These are phyloP conservation scores for Geosmithia flava DNA, from an alignment of 2,329 filamentous ascomycete species.

Conservation along the genomic window DNA sequence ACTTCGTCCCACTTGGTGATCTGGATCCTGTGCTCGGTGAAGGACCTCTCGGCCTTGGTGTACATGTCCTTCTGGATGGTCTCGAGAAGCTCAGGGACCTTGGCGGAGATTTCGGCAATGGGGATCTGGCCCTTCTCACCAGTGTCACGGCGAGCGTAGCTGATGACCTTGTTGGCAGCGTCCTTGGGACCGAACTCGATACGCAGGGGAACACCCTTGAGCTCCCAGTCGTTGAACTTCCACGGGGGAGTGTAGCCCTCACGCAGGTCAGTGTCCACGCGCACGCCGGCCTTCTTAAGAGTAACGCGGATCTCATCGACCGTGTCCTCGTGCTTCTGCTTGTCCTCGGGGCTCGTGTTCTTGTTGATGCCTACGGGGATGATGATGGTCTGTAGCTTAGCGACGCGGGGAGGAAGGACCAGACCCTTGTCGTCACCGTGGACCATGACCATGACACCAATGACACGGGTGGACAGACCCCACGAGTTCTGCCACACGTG, in stretches of 20 bases:
- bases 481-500: slow-evolving; percentile 98
- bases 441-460: slow-evolving; percentile 98
- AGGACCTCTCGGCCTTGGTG: slow-evolving; percentile 63
- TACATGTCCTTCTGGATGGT: slow-evolving; percentile 80
- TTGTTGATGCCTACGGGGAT: slow-evolving; percentile 90
- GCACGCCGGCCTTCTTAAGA: slow-evolving; percentile 62
- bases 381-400: slow-evolving; percentile 74
- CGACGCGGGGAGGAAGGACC: slow-evolving; percentile 81
- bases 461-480: slow-evolving; percentile 93
- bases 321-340: slow-evolving; percentile 62
- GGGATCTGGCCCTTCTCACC: slow-evolving; percentile 72
- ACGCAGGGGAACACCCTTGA: slow-evolving; percentile 87
- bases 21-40: slow-evolving; percentile 66
- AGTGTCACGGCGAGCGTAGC: slow-evolving; percentile 77
- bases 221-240: slow-evolving; percentile 99
- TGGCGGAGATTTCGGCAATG: slow-evolving; percentile 58
- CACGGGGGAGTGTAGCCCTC: slow-evolving; percentile 90
- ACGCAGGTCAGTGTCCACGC: slow-evolving; percentile 70
- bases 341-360: slow-evolving; percentile 71
- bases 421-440: slow-evolving; percentile 94
- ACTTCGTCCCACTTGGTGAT: slow-evolving; percentile 87
- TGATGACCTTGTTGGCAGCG: slow-evolving; percentile 72
- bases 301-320: slow-evolving; percentile 58
- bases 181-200: slow-evolving; percentile 96
- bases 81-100: slow-evolving; percentile 72